These are phyloP conservation scores for Hypoxylon sp. DNA, from an alignment of 2,329 filamentous ascomycete genomes.

Conservation along the genomic window DNA sequence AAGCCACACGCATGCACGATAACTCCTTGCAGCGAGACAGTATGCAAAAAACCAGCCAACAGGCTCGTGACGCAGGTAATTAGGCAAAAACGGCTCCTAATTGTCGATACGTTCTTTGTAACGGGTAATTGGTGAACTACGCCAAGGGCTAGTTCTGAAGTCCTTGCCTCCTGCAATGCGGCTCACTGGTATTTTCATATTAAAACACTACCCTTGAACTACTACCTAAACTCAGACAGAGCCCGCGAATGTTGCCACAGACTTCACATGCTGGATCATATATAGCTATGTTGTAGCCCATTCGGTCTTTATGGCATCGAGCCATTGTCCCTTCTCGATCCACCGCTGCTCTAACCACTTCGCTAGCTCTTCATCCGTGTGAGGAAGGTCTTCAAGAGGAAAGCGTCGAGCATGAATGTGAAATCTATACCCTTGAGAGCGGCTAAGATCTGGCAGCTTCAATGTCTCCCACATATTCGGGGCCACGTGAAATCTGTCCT, in stretches of 20 bases:
- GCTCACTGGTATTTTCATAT: conserved; percentile 36
- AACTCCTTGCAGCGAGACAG: conserved; percentile 42
- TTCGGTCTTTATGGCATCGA: conserved; percentile 62
- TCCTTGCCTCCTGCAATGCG: conserved; percentile 27
- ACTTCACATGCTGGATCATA: conserved; percentile 16
- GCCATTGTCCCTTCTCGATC: conserved; percentile 68
- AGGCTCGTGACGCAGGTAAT: conserved; percentile 37
- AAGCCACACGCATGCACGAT: conserved; percentile 36
- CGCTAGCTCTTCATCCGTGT: conserved; percentile 64
- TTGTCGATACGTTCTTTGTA: conserved; percentile 20
- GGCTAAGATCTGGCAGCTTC: conserved; percentile 59
- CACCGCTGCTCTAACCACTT: conserved; percentile 68
- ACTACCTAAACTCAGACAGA: conserved; percentile 3
- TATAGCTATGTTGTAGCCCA: conserved; percentile 53
- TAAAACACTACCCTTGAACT: conserved; percentile 27
- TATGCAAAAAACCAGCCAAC: conserved; percentile 26
- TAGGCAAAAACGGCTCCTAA: conserved; percentile 34
- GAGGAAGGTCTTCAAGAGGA: conserved; percentile 63
- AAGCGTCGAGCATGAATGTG: conserved; percentile 67
- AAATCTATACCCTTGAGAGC: conserved; percentile 61
- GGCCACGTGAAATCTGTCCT: conserved; percentile 61
- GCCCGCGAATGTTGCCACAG: not conserved
- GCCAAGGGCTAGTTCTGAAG: conserved; percentile 31
- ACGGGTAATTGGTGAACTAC: conserved; percentile 28
- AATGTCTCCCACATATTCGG: conserved; percentile 70